Evolutionary conservation across 352 stramenopile genomes (phyloP).

Genomic region (Pythium chondricola): DNA sequence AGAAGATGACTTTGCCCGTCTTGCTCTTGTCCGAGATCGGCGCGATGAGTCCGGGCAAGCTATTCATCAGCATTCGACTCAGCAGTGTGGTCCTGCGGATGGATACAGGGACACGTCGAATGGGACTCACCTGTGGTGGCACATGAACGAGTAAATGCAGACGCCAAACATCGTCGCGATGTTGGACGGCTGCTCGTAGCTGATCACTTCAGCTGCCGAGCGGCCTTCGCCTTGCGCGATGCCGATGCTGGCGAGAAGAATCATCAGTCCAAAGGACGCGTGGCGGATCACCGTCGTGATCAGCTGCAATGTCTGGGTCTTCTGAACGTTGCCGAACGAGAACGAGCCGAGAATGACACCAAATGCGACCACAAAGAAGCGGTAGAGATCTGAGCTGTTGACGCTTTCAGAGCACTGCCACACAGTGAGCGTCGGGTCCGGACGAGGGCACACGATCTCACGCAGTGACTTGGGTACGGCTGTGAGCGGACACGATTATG

Average conservation of each 20-base stretch:
- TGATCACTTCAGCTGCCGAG: constrained; percentile 53
- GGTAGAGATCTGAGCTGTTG: constrained; percentile 78
- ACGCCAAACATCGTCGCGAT: constrained; percentile 82
- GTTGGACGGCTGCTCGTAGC: constrained; percentile 64
- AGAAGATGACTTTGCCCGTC: constrained; percentile 53
- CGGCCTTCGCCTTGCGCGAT: constrained; percentile 64
- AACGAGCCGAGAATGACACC: constrained; percentile 70
- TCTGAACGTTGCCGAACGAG: constrained; percentile 75
- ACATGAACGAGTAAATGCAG: constrained; percentile 90
- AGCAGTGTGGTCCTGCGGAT: background rate
- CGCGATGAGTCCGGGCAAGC: constrained; percentile 58
- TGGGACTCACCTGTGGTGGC: constrained; percentile 87
- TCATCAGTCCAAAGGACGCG: constrained; percentile 81
- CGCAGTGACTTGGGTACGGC: constrained; percentile 85
- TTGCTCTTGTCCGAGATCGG: constrained; percentile 79
- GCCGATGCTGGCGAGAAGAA: constrained; percentile 60
- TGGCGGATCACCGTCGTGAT: constrained; percentile 80
- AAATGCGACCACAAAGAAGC: constrained; percentile 73
- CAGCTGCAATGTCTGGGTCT: constrained; percentile 74
- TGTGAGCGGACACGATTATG: constrained; percentile 9
- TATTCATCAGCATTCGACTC: background rate
- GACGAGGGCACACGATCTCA: constrained; percentile 76
- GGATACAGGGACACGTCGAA: too few relatives aligned
- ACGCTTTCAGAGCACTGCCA: constrained; percentile 69
- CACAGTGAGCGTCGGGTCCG: constrained; percentile 29